Conservation (phyloP, 495 filamentous ascomycete genomes). For the Tetracladium marchalianum region DNA sequence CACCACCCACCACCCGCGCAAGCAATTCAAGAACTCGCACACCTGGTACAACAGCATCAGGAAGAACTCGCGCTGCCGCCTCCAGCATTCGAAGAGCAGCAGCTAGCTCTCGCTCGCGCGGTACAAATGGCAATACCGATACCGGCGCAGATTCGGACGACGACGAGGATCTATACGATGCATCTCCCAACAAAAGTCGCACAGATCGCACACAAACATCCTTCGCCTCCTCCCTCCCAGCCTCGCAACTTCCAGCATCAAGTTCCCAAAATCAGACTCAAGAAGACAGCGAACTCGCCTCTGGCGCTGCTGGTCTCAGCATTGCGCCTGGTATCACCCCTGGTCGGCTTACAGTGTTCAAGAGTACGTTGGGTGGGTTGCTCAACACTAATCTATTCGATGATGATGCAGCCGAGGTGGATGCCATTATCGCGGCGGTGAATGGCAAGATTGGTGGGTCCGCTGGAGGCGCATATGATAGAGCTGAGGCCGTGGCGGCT, state of each 20-base stretch:
- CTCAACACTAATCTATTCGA: constrained; percentile 71
- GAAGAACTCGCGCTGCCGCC: constrained; percentile 9
- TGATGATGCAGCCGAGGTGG: constrained; percentile 68
- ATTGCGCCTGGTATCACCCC: constrained; percentile 34
- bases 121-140: constrained; percentile 6
- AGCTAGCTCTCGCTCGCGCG: constrained; percentile 5
- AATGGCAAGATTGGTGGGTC: constrained; percentile 55
- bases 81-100: not conserved
- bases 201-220: constrained; percentile 38
- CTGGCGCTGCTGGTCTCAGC: constrained; percentile 12
- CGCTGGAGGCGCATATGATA: constrained; percentile 46
- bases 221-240: constrained; percentile 56
- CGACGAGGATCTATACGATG: constrained; percentile 46
- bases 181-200: constrained; percentile 37
- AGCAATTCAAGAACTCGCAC: constrained; percentile 12
- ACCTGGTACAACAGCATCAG: constrained; percentile 14
- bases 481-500: constrained; percentile 64
- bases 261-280: constrained; percentile 33
- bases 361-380: constrained; percentile 66
- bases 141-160: constrained; percentile 25
- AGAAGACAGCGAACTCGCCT: constrained; percentile 17
- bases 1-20: constrained; percentile 17
- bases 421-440: constrained; percentile 65
- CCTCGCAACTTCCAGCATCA: constrained; percentile 40
- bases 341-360: constrained; percentile 62